A percentile compares a stretch with the other conserved stretches of the same genome.
Conservation (phyloP, 306 rosid species). For the Canavalia gladiata region DNA sequence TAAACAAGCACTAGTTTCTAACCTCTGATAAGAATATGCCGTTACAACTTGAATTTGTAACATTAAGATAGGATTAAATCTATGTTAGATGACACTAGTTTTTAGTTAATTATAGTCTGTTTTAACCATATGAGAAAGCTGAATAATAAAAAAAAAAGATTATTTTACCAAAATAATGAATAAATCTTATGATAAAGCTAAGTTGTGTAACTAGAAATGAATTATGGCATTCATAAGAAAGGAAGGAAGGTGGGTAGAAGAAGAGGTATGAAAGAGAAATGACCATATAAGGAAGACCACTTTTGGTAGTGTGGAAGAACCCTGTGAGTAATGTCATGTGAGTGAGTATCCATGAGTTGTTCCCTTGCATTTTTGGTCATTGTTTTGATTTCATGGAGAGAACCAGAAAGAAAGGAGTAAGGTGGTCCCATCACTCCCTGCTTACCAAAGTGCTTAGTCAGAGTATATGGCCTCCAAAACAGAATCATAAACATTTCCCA, state of each 20-base stretch:
- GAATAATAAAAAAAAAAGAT: no score
- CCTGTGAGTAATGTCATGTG: conserved; percentile 38
- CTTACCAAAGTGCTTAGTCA: conserved; percentile 41
- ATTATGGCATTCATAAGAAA: not conserved
- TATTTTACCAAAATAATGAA: no score
- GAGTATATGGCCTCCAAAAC: conserved; percentile 49
- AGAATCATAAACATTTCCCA: conserved; percentile 36
- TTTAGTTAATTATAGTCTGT: no score
- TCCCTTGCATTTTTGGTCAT: conserved; percentile 19
- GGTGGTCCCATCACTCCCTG: conserved; percentile 49
- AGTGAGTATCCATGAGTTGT: conserved; percentile 34
- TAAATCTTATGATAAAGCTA: no score
- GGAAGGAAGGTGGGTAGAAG: not conserved
- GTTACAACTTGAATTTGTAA: no score
- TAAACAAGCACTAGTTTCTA: no score
- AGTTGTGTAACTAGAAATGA: not conserved
- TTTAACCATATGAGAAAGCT: no score
- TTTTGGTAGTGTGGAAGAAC: conserved; percentile 49
- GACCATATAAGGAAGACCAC: conserved; percentile 51
- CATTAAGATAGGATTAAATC: no score
- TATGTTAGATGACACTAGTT: no score
- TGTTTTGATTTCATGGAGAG: conserved; percentile 39
- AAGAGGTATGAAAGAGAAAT: conserved; percentile 12
- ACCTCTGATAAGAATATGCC: no score
- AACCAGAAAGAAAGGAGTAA: conserved; percentile 41